phyloP scores from a whole-genome alignment of 2,329 filamentous ascomycete species.

The Phoma herbarum region DNA sequence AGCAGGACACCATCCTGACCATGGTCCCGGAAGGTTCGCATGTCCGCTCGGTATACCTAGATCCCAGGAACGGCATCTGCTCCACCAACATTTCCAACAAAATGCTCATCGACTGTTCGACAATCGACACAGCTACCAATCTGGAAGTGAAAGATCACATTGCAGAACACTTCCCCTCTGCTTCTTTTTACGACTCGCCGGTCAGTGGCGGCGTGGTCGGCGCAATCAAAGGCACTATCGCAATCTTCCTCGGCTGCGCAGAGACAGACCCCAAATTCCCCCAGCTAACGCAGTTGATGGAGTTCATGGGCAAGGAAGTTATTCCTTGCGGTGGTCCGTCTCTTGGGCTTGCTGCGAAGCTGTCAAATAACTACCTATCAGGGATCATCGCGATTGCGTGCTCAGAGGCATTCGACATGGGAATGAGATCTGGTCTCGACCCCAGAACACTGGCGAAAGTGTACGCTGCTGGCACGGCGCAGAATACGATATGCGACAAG shows the following conservation, averaged over 20 bases:
- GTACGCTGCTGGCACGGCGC: conserved; percentile 61
- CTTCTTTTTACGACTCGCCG: conserved; percentile 63
- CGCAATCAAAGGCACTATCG: conserved; percentile 61
- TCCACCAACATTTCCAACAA: conserved; percentile 55
- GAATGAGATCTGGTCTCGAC: conserved; percentile 66
- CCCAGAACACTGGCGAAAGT: conserved; percentile 62
- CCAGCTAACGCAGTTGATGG: conserved; percentile 56
- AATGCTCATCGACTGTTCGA: conserved; percentile 64
- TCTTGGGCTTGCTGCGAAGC: conserved; percentile 66
- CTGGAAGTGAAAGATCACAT: conserved; percentile 57
- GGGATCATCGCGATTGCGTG: conserved; percentile 67
- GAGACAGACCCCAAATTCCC: conserved; percentile 56
- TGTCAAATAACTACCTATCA: conserved; percentile 69
- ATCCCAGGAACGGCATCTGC: conserved; percentile 55
- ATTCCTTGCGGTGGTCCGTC: conserved; percentile 66
- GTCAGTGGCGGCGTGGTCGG: conserved; percentile 63
- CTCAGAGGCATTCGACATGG: conserved; percentile 68
- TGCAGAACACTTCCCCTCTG: conserved; percentile 47
- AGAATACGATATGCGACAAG: conserved; percentile 61
- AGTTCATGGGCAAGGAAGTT: conserved; percentile 63
- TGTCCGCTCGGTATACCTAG: conserved; percentile 61
- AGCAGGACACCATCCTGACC: conserved; percentile 60
- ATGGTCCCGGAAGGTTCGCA: conserved; percentile 65
- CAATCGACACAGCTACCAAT: conserved; percentile 64
- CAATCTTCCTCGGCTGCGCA: conserved; percentile 65